Evolutionary conservation across 192 early-diverging fungal species (phyloP).

Genomic region (Globomyces pollinis-pini): DNA sequence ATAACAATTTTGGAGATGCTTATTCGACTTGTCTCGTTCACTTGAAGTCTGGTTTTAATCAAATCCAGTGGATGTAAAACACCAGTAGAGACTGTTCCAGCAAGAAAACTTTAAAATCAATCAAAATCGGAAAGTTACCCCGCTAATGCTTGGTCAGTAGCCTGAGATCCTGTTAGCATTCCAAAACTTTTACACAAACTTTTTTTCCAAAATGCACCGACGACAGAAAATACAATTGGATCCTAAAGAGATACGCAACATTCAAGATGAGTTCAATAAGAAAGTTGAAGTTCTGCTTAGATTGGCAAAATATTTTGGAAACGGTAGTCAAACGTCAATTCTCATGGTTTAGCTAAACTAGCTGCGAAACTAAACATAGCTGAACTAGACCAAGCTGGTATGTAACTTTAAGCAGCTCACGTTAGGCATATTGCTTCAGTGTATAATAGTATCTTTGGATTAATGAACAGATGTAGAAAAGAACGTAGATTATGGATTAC

Average conservation of each 20-base stretch:
- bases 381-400: too few species aligned
- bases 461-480: not conserved
- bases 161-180: not conserved
- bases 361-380: not conserved
- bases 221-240: not conserved
- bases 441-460: not conserved
- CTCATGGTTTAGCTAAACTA: too few species aligned
- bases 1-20: not conserved
- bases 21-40: slow-evolving; percentile 23
- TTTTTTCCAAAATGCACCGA: not conserved
- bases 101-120: too few species aligned
- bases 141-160: slow-evolving; percentile 74
- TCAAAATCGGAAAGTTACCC: too few species aligned
- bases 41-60: slow-evolving; percentile 86
- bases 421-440: not conserved
- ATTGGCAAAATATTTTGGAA: slow-evolving; percentile 9
- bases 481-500: not conserved
- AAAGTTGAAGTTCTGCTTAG: not conserved
- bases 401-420: too few species aligned
- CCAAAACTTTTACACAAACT: not conserved
- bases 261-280: slow-evolving; percentile 3
- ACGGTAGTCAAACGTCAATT: not conserved
- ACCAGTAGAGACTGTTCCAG: slow-evolving; percentile 74
- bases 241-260: not conserved
- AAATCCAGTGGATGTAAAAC: slow-evolving; percentile 89